Base-by-base conservation (phyloP, 2,329 filamentous ascomycete species). In the Aureobasidium pullulans region DNA sequence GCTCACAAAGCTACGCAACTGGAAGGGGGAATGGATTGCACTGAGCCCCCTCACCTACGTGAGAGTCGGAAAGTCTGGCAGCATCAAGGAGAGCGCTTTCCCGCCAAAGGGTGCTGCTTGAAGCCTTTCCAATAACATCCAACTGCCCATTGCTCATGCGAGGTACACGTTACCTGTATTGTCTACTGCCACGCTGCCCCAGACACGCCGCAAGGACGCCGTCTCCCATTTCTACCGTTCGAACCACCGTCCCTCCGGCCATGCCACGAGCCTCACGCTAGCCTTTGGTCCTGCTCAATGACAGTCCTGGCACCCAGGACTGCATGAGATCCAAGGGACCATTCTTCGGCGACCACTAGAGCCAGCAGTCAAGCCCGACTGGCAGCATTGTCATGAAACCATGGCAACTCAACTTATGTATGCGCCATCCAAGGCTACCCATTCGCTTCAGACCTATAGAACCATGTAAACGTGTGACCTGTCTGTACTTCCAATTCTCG, bases 21-120 rank as follows among this genome's bases (percentile, higher is more conserved):
- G 91, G 90, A 88, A 90, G 64, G 88, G 89, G 4, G 83, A 88
- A 29, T 97, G 93, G 93, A 81, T 88, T 8, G 87, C 87, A 66
- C 79, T 96, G 63, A 84, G 85, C 36, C 86, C 82, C 8, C 72
- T 96, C 65, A 84, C 85, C 61, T 97, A 92, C 80, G 79, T 90
- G 62, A 85, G 90, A 62, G 77, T 96, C 13, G 81, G 82, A 4
- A 84, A 80, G 60, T 78, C 81, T 32, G 90, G 90, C 4, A 76
- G 72, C 28, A 80, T 85, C 63, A 82, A 84, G 67, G 76, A 84
- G n/a, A 87, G 88, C 28, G 87, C 79, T 62, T 96, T 96, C 69
- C 93, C 92, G 19, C 90, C 90, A 0, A 76, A 77, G 48, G 71
- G 70, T 40, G 68, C 69, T 19, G 66, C 68, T 15, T 73, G 67